Base-by-base conservation (phyloP, 2,329 filamentous ascomycete genomes). In the Pseudogymnoascus sp. region DNA sequence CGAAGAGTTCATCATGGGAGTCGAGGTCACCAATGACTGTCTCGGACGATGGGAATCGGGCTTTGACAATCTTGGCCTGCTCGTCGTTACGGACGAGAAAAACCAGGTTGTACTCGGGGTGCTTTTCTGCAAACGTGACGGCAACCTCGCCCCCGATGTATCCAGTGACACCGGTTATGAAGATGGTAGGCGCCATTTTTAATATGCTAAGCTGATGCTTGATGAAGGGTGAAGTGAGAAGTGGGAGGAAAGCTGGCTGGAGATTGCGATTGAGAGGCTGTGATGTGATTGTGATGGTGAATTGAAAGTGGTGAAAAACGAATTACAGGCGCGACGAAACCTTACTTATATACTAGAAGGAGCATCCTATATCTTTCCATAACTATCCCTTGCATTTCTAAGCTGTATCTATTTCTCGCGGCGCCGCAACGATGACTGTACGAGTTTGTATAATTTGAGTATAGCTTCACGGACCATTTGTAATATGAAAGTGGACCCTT, bases 11-110 rank as follows among this genome's bases (percentile, higher is more conserved):
- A 0, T 68, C 63, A 1, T 66, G 66, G 16, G 74, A 68, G 43
- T 75, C 73, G 4, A 76, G 64, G 0, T 67, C 65, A 7, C 74
- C 74, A 0, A 72, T 41, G 0, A 74, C 70, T 6, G 69, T 39
- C 22, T 67, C 61, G 28, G 65, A 43, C 2, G 60, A 47, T 8
- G 65, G 63, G 38, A 62, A 68, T 6, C 34, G 37, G 18, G 60
- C 50, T 18, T 47, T 41, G 11, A 68, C 35, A 5, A 58, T 61
- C 6, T 60, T 54, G 37, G 61, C 64, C 28, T 67, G 66, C n/a
- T 61, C 59, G 37, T 63, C 54, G 18, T 64, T 63, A n/a, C 67
- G 58, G 9, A 67, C 65, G 3, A 67, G 62, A 25, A 60, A 61
- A 1, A 61, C 62, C 12, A 67, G 12, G 18, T 63, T 59, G 63